Conservation (phyloP, 495 filamentous ascomycete genomes). For the Rhizodiscina lignyota region DNA sequence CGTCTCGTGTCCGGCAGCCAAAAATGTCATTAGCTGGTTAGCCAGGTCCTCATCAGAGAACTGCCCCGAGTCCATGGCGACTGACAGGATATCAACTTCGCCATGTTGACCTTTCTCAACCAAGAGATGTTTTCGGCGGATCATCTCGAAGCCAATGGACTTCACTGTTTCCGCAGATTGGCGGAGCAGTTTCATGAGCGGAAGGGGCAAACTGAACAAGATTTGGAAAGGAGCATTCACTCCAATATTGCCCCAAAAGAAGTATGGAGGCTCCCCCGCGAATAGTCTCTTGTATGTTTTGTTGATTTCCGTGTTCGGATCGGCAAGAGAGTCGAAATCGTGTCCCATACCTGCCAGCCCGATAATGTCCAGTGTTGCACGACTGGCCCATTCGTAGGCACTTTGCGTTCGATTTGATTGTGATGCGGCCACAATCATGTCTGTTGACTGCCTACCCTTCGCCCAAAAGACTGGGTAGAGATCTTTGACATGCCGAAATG, state of each 20-base stretch:
- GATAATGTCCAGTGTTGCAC: slow-evolving; percentile 79
- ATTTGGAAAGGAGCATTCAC: slow-evolving; percentile 22
- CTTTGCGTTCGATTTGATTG: slow-evolving; percentile 1
- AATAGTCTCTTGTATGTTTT: slow-evolving; percentile 37
- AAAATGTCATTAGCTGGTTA: slow-evolving; percentile 91
- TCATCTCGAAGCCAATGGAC: slow-evolving; percentile 42
- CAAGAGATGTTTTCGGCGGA: slow-evolving; percentile 48
- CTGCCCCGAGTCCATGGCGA: slow-evolving; percentile 57
- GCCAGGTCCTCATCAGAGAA: slow-evolving; percentile 68
- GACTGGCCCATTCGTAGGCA: slow-evolving; percentile 40
- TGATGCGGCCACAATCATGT: slow-evolving; percentile 21
- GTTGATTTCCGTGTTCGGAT: slow-evolving; percentile 48
- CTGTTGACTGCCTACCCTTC: slow-evolving; percentile 33
- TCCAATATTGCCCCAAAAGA: not conserved
- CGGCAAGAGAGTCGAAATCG: slow-evolving; percentile 55
- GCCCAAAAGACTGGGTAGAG: slow-evolving; percentile 72
- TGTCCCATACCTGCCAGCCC: slow-evolving; percentile 64
- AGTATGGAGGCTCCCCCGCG: not conserved
- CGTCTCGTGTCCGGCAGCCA: slow-evolving; percentile 79
- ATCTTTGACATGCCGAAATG: slow-evolving; percentile 72
- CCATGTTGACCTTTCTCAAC: slow-evolving; percentile 28
- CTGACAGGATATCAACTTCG: slow-evolving; percentile 68
- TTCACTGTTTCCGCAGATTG: slow-evolving; percentile 45
- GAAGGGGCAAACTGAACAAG: slow-evolving; percentile 28
- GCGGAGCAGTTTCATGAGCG: slow-evolving; percentile 27